Conservation (phyloP, 495 filamentous ascomycete species). For the Hypoxylon cercidicola region DNA sequence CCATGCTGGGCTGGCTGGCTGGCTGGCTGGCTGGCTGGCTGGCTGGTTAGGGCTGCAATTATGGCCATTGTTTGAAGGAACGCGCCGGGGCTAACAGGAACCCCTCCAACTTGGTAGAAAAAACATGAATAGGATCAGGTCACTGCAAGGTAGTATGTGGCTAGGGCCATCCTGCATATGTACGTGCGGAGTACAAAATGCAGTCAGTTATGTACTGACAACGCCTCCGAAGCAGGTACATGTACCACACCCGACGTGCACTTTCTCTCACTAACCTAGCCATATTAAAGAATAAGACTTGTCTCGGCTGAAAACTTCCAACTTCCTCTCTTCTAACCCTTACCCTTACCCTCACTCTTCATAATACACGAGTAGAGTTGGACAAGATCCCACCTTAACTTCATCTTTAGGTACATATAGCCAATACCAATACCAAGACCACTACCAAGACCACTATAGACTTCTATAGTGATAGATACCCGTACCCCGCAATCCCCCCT, state of each 20-base stretch:
- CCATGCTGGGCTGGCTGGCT: no score
- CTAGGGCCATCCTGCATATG: conserved; percentile 25
- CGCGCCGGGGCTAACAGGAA: conserved; percentile 1
- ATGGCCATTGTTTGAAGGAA: background rate
- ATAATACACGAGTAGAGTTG: background rate
- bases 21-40: no score
- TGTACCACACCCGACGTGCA: no score
- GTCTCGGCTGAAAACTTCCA: conserved; percentile 4
- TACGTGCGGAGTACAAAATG: conserved; percentile 28
- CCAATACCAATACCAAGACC: no score
- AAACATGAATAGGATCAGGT: conserved; percentile 1
- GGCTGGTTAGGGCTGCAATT: conserved; percentile 5
- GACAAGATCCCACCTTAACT: background rate
- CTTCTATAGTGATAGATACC: background rate
- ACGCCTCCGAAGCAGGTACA: conserved; percentile 31
- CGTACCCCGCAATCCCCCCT: conserved; percentile 4
- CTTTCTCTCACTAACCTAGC: conserved; percentile 30
- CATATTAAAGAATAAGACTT: conserved; percentile 30
- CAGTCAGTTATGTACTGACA: conserved; percentile 14
- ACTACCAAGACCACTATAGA: conserved; percentile 1
- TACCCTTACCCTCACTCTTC: background rate
- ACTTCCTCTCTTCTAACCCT: background rate
- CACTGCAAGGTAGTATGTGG: conserved; percentile 21
- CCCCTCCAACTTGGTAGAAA: conserved; percentile 9
- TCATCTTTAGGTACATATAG: background rate